These are phyloP conservation scores for Patellifolia procumbens DNA, from an alignment of 179 eudicot species.

Conservation along the genomic window DNA sequence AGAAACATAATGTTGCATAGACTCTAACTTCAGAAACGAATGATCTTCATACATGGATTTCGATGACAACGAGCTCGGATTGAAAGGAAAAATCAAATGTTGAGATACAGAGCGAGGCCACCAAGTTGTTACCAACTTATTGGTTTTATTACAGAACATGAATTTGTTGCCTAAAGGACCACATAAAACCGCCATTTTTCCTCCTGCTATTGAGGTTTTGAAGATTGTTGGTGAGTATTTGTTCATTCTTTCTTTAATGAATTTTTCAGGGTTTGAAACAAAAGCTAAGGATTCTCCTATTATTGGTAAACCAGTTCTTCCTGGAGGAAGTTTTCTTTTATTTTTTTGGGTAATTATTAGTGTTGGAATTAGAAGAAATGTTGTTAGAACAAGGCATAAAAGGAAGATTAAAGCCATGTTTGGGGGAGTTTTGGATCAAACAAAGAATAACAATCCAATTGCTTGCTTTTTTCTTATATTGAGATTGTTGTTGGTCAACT, in stretches of 20 bases:
- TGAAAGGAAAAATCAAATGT: not conserved
- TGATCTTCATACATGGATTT: not conserved
- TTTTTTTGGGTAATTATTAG: not conserved
- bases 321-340: not conserved
- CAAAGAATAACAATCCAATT: too few species aligned
- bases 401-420: not conserved
- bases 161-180: not conserved
- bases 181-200: slow-evolving; percentile 5
- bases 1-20: not conserved
- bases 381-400: not conserved
- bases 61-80: not conserved
- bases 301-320: not conserved
- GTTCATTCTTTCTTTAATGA: not conserved
- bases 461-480: not conserved
- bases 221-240: not conserved
- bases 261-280: not conserved
- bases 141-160: not conserved
- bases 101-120: not conserved
- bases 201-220: not conserved
- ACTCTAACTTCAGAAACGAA: not conserved
- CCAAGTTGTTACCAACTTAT: not conserved
- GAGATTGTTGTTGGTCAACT: too few species aligned
- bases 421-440: not conserved
- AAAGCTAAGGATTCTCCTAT: not conserved
- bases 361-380: not conserved